These are phyloP conservation scores for Globisporangium barbulae DNA, from an alignment of 352 stramenopile genomes.

Conservation along the genomic window DNA sequence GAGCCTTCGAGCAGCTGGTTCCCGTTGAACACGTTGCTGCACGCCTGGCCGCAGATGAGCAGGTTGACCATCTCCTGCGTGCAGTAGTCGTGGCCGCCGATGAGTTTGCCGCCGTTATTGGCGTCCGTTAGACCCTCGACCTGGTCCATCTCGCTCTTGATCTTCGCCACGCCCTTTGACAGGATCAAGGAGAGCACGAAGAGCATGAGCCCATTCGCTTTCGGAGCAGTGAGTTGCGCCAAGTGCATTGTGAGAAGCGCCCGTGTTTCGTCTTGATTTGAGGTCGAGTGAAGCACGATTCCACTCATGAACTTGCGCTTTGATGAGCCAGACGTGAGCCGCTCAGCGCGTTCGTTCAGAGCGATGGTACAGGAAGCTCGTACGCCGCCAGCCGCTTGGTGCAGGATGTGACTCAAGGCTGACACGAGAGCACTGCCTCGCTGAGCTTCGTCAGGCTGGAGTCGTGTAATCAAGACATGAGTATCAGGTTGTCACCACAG, in stretches of 20 bases:
- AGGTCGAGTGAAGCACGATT: slow-evolving; percentile 30
- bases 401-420: slow-evolving; percentile 64
- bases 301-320: slow-evolving; percentile 48
- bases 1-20: slow-evolving; percentile 69
- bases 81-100: slow-evolving; percentile 87
- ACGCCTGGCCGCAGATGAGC: slow-evolving; percentile 89
- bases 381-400: slow-evolving; percentile 37
- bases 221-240: slow-evolving; percentile 44
- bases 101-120: slow-evolving; percentile 46
- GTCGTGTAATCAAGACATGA: slow-evolving; percentile 13
- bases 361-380: slow-evolving; percentile 31
- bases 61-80: slow-evolving; percentile 97
- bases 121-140: slow-evolving; percentile 36
- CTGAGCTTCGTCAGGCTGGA: slow-evolving; percentile 35
- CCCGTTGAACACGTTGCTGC: slow-evolving; percentile 95
- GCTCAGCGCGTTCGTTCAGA: slow-evolving; percentile 24
- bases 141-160: slow-evolving; percentile 86
- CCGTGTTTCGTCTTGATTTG: slow-evolving; percentile 31
- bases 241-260: slow-evolving; percentile 33
- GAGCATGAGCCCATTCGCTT: slow-evolving; percentile 67
- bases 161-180: slow-evolving; percentile 47
- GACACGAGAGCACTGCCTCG: slow-evolving; percentile 43
- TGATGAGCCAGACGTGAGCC: slow-evolving; percentile 4
- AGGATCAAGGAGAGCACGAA: slow-evolving; percentile 70
- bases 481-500: not conserved